phyloP scores from a whole-genome alignment of 176 grass and related monocot species.

The Raddia guianensis region DNA sequence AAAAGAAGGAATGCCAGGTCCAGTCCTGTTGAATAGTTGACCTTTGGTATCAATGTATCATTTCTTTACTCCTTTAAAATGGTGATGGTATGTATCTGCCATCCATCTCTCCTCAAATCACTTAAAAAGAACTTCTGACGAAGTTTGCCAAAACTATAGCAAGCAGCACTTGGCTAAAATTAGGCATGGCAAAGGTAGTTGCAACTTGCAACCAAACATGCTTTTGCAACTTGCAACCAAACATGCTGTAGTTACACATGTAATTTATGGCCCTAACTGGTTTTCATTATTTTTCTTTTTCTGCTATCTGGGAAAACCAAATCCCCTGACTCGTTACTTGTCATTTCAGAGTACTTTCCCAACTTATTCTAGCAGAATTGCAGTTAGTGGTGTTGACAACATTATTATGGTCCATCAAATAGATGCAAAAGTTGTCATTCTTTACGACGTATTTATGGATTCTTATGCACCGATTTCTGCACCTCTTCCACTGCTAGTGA shows the following conservation, averaged over 20 bases:
- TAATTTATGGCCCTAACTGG: background rate
- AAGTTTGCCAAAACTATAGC: too few species aligned
- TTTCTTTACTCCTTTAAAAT: background rate
- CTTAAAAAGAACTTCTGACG: background rate
- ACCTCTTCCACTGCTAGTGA: constrained; percentile 84
- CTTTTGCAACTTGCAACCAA: too few species aligned
- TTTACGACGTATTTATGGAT: constrained; percentile 90
- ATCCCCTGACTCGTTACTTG: constrained; percentile 29
- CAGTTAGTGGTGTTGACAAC: constrained; percentile 91
- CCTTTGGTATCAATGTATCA: background rate
- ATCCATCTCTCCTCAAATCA: background rate
- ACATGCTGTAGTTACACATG: background rate
- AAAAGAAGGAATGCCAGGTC: background rate
- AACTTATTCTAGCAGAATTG: constrained; percentile 86
- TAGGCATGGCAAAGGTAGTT: too few species aligned
- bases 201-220: too few species aligned
- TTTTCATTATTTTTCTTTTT: background rate
- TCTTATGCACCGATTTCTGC: constrained; percentile 83
- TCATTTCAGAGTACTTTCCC: constrained; percentile 72
- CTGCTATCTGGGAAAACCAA: background rate
- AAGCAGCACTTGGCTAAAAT: too few species aligned
- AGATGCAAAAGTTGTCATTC: constrained; percentile 95
- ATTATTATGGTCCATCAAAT: constrained; percentile 92
- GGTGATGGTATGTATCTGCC: background rate
- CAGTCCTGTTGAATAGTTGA: background rate